A percentile compares a stretch with the other conserved stretches of the same genome.
These are phyloP conservation scores for Pythium grandisporangium DNA, from an alignment of 352 stramenopile species.

Conservation along the genomic window DNA sequence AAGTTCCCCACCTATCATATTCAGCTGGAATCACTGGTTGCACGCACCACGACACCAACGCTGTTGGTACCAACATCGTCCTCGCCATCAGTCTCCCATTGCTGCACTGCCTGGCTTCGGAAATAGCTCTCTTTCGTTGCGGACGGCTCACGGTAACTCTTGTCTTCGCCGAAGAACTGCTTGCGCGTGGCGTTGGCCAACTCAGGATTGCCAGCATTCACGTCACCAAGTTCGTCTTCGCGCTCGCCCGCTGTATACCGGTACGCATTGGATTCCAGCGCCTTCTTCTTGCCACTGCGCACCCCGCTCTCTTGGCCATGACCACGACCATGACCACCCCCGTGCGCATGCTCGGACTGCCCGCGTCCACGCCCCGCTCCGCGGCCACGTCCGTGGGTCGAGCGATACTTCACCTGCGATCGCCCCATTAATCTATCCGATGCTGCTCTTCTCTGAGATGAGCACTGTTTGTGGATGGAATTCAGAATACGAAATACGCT, in stretches of 20 bases:
- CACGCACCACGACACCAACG: constrained; percentile 3
- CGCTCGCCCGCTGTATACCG: constrained; percentile 35
- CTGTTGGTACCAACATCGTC: constrained; percentile 19
- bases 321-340: constrained; percentile 14
- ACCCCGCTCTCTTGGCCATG: constrained; percentile 5
- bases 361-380: constrained; percentile 48
- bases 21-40: not conserved
- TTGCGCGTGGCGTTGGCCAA: constrained; percentile 11
- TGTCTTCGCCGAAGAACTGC: constrained; percentile 60
- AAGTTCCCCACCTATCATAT: too few species aligned
- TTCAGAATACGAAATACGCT: too few species aligned
- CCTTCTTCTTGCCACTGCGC: constrained; percentile 6
- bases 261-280: constrained; percentile 62
- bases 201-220: not conserved
- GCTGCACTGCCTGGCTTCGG: constrained; percentile 46
- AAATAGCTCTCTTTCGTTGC: constrained; percentile 35
- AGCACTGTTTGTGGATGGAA: too few species aligned
- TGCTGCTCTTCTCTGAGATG: too few species aligned
- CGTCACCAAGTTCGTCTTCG: constrained; percentile 13
- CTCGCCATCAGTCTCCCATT: constrained; percentile 56
- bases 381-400: too few species aligned
- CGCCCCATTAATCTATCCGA: constrained; percentile 48
- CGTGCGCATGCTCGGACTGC: constrained; percentile 2
- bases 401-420: constrained; percentile 60
- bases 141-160: constrained; percentile 32